A percentile compares a stretch with the other conserved stretches of the same genome.
Conservation (phyloP, 306 rosid genomes). For the Cicer yamashitae region DNA sequence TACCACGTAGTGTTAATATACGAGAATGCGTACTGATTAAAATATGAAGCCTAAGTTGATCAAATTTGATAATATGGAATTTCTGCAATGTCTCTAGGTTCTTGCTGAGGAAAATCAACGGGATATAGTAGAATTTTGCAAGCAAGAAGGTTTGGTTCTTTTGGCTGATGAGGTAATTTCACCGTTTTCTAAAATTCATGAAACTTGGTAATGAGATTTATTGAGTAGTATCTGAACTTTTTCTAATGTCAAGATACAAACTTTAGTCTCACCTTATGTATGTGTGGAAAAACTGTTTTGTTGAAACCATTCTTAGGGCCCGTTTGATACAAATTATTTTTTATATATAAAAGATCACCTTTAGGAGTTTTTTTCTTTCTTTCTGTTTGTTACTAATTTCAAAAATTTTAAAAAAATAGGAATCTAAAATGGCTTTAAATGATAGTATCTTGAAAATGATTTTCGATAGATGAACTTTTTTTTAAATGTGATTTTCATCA, state of each 20-base stretch:
- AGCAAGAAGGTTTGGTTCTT: conserved; percentile 87
- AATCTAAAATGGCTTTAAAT: no score
- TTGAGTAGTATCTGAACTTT: not conserved
- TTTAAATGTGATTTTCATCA: no score
- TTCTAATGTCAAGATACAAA: conserved; percentile 1
- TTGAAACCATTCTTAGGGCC: not conserved
- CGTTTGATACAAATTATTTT: no score
- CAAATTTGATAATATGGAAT: conserved; percentile 20
- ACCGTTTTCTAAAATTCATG: conserved; percentile 1
- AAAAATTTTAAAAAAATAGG: no score
- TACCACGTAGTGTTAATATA: conserved; percentile 15
- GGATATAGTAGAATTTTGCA: conserved; percentile 81
- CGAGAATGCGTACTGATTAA: conserved; percentile 10
- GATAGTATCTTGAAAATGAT: no score
- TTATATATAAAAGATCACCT: no score
- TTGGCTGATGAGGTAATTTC: conserved; percentile 92
- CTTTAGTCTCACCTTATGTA: conserved; percentile 16
- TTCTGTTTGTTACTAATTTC: no score
- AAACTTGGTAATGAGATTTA: not conserved
- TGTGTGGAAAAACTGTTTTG: not conserved
- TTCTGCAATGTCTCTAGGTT: conserved; percentile 44
- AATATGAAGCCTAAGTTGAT: conserved; percentile 11
- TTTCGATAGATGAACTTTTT: no score
- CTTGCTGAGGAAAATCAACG: conserved; percentile 72
- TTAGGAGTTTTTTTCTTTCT: no score